phyloP scores from a whole-genome alignment of 2,329 filamentous ascomycete genomes.

The Aspergillus eucalypticola region DNA sequence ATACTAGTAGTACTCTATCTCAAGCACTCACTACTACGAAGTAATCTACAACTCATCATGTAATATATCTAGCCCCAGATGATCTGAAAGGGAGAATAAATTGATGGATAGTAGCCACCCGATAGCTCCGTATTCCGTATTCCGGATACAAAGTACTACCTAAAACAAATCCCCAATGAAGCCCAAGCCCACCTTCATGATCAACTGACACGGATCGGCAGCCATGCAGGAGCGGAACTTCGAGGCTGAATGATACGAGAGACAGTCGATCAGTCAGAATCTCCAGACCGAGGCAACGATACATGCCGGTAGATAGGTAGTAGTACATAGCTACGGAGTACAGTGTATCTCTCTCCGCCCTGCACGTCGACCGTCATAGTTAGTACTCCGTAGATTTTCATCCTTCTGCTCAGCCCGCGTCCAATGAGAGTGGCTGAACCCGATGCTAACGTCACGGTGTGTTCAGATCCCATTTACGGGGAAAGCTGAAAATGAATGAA shows the following conservation, averaged over 20 bases:
- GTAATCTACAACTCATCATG: too few relatives aligned
- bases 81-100: background rate
- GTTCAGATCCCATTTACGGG: too few relatives aligned
- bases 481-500: too few relatives aligned
- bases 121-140: too few relatives aligned
- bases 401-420: too few relatives aligned
- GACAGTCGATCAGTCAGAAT: constrained; percentile 6
- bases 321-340: too few relatives aligned
- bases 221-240: constrained; percentile 1
- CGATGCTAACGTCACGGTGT: too few relatives aligned
- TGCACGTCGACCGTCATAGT: background rate
- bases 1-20: too few relatives aligned
- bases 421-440: too few relatives aligned
- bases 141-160: too few relatives aligned
- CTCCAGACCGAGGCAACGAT: background rate
- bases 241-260: constrained; percentile 3
- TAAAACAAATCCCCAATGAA: too few relatives aligned
- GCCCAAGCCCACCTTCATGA: background rate
- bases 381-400: background rate
- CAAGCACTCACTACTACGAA: too few relatives aligned
- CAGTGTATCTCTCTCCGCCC: background rate
- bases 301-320: background rate
- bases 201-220: constrained; percentile 6
- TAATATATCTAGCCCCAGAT: background rate
- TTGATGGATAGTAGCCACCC: background rate